Base-by-base conservation (phyloP, 306 rosid genomes). In the Cicer cuneatum region DNA sequence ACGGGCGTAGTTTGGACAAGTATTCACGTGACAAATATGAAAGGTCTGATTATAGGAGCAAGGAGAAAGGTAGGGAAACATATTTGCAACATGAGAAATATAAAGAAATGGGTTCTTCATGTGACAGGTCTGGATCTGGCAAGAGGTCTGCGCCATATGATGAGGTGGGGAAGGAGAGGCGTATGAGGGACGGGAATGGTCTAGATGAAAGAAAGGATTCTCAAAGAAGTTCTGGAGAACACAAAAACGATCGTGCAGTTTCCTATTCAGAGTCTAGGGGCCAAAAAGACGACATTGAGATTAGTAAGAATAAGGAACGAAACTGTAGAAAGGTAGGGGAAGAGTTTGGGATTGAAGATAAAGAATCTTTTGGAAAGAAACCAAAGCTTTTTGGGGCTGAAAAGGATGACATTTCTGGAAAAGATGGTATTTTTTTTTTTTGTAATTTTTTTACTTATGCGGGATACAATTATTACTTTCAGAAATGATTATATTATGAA, bases 11-110 rank as follows among this genome's bases (percentile, higher is more conserved):
- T 39, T 49, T 16, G 42, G 92, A 88, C 41, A 91, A 82, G 78
- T 74, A 79, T 81, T 83, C 89, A 15, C 90, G 71, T 59, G 97
- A 87, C 81, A 88, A 81, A 79, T 84, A 87, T 87, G 94, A 86
- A 75, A 78, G 83, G 75, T 74, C 82, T 61, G 85, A 83, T 71
- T 78, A 60, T 78, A 87, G 82, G 82, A 87, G 66, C 88, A 87
- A 83, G 81, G 96, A 91, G 10, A 84, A 74, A 79, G 85, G 62
- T 52, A 75, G 84, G 73, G 86, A 86, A 66, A 52, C 78, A 52
- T 76, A 68, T 61, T 52, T 43, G 16, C 83, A 86, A 60, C 72
- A 87, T 70, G 78, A 78, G 69, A 87, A 76, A 75, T 77, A 74
- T 84, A 89, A 81, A 80, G 88, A 86, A 51, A 78, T 72, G 58